Evolutionary conservation across 208 protist species (phyloP).

Genomic region (Crithidia acanthocephali): DNA sequence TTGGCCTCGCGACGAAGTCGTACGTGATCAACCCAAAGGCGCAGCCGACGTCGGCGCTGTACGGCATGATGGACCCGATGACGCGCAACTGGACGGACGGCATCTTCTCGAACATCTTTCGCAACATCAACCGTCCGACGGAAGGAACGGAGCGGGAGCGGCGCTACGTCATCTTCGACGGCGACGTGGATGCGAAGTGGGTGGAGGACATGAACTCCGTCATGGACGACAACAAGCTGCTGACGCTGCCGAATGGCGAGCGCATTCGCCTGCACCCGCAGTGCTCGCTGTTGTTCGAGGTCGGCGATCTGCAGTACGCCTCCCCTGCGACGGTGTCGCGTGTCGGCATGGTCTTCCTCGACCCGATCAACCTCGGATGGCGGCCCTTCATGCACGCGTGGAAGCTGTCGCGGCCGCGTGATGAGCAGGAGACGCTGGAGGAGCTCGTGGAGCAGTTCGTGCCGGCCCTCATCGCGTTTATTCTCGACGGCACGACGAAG

Average conservation of each 20-base stretch:
- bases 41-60: slow-evolving; percentile 95
- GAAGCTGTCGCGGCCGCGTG: slow-evolving; percentile 82
- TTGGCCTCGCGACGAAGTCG: slow-evolving; percentile 93
- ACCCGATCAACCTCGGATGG: slow-evolving; percentile 98
- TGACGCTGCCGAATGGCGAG: slow-evolving; percentile 99
- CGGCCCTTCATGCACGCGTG: slow-evolving; percentile 95
- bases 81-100: slow-evolving; percentile 99
- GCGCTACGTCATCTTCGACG: slow-evolving; percentile 99
- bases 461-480: slow-evolving; percentile 85
- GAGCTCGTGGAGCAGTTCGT: slow-evolving; percentile 96
- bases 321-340: slow-evolving; percentile 99
- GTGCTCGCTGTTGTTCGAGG: slow-evolving; percentile 98
- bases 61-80: slow-evolving; percentile 98
- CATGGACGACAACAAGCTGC: slow-evolving; percentile 99
- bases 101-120: slow-evolving; percentile 99
- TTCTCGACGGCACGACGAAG: slow-evolving; percentile 94
- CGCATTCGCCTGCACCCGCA: slow-evolving; percentile 96
- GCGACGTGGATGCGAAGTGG: slow-evolving; percentile 99
- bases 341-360: slow-evolving; percentile 99
- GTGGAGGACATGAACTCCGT: slow-evolving; percentile 99
- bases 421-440: slow-evolving; percentile 92
- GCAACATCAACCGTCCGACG: slow-evolving; percentile 94
- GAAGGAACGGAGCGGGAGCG: slow-evolving; percentile 83
- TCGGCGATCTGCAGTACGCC: slow-evolving; percentile 98
- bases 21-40: slow-evolving; percentile 99